Evolutionary conservation across 768 basidiomycete species (phyloP).

Genomic region (Hortiboletus flavorubellus): DNA sequence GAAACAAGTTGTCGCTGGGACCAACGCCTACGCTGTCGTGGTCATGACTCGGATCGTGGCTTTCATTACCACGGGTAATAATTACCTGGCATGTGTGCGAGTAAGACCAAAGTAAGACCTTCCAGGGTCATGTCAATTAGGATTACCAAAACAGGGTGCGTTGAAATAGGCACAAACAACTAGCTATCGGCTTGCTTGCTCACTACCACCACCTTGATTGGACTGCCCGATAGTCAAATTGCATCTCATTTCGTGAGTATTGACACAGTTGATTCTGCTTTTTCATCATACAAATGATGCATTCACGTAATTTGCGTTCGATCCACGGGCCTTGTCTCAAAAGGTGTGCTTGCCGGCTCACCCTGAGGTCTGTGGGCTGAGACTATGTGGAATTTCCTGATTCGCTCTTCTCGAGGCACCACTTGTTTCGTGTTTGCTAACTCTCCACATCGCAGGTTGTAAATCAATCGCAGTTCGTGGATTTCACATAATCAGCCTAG

Average conservation of each 20-base stretch:
- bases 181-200: background rate
- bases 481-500: slow-evolving; percentile 1
- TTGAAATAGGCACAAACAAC: slow-evolving; percentile 18
- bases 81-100: slow-evolving; percentile 15
- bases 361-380: slow-evolving; percentile 69
- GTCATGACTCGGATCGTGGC: slow-evolving; percentile 55
- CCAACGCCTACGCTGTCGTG: slow-evolving; percentile 47
- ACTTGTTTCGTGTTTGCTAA: background rate
- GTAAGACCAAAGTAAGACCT: too few species aligned
- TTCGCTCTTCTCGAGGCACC: background rate
- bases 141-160: background rate
- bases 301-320: slow-evolving; percentile 89
- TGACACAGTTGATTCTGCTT: background rate
- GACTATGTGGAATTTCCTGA: slow-evolving; percentile 61
- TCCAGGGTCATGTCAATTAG: too few species aligned
- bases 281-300: slow-evolving; percentile 43
- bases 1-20: slow-evolving; percentile 68
- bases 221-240: background rate
- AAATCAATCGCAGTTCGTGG: background rate
- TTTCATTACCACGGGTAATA: slow-evolving; percentile 56
- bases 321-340: slow-evolving; percentile 58
- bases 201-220: background rate
- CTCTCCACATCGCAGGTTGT: background rate
- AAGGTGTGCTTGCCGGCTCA: slow-evolving; percentile 73
- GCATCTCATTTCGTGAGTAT: slow-evolving; percentile 15